Evolutionary conservation across 225 moss, liverwort and hornwort genomes (phyloP).

Genomic region (Sphagnum tenellum): DNA sequence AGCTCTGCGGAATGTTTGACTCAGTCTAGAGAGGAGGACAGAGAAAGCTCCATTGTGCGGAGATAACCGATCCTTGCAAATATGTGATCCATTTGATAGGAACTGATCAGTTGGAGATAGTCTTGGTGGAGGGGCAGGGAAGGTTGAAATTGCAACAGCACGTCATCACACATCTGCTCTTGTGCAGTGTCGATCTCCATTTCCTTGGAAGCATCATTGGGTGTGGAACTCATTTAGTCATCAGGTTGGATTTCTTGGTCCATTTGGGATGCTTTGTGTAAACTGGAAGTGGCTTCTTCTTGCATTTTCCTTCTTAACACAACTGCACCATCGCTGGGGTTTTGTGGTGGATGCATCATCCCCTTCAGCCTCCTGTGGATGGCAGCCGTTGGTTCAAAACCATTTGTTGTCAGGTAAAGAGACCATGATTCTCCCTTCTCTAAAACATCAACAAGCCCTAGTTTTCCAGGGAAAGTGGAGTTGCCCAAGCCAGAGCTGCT

Average conservation of each 20-base stretch:
- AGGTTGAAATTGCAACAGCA: slow-evolving; percentile 17
- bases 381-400: slow-evolving; percentile 10
- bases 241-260: too few relatives aligned
- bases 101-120: slow-evolving; percentile 19
- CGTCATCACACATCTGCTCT: slow-evolving; percentile 8
- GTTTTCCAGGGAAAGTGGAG: slow-evolving; percentile 10
- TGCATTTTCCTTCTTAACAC: too few relatives aligned
- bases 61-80: too few relatives aligned
- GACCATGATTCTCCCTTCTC: slow-evolving; percentile 3
- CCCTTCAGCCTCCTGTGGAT: too few relatives aligned
- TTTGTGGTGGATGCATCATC: too few relatives aligned
- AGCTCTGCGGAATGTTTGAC: too few relatives aligned
- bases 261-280: too few relatives aligned
- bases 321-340: too few relatives aligned
- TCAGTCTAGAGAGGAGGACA: too few relatives aligned
- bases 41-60: too few relatives aligned
- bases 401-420: slow-evolving; percentile 16
- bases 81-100: too few relatives aligned
- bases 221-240: slow-evolving; percentile 1
- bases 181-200: slow-evolving; percentile 9
- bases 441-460: slow-evolving; percentile 8
- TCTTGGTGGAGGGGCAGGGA: slow-evolving; percentile 10
- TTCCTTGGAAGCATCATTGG: neutral
- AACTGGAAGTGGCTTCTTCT: too few relatives aligned
- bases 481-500: slow-evolving; percentile 14